Evolutionary conservation across 495 filamentous ascomycete species (phyloP).

Genomic region (Lepidopterella palustris): DNA sequence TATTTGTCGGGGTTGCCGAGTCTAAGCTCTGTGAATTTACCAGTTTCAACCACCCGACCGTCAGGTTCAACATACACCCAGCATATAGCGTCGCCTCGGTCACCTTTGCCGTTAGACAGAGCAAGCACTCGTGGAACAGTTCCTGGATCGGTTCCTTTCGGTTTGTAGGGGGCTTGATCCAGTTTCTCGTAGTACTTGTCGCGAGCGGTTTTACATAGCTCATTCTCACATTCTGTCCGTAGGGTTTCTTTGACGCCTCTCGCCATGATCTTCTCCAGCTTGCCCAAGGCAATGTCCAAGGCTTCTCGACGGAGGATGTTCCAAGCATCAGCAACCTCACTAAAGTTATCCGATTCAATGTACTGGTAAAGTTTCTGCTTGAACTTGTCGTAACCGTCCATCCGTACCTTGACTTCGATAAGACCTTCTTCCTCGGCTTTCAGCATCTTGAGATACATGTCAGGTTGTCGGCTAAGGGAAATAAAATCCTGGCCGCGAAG

Average conservation of each 20-base stretch:
- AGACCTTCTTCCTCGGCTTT: slow-evolving; percentile 91
- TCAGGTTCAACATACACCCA: slow-evolving; percentile 94
- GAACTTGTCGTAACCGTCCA: slow-evolving; percentile 70
- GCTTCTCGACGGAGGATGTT: slow-evolving; percentile 78
- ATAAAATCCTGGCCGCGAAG: slow-evolving; percentile 76
- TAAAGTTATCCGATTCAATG: slow-evolving; percentile 88
- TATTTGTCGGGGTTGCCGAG: slow-evolving; percentile 61
- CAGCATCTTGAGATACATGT: slow-evolving; percentile 90
- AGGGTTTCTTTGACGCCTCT: slow-evolving; percentile 91
- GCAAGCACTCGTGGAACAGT: slow-evolving; percentile 82
- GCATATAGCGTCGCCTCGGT: slow-evolving; percentile 70
- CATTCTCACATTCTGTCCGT: slow-evolving; percentile 83
- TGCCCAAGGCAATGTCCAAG: slow-evolving; percentile 69
- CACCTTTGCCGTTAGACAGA: slow-evolving; percentile 74
- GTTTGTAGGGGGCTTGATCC: slow-evolving; percentile 93
- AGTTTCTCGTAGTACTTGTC: slow-evolving; percentile 79
- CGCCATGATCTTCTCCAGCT: slow-evolving; percentile 75
- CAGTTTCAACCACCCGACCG: slow-evolving; percentile 78
- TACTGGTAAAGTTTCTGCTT: slow-evolving; percentile 66
- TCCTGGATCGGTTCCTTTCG: slow-evolving; percentile 84
- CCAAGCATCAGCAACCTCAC: slow-evolving; percentile 92
- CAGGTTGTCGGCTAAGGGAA: slow-evolving; percentile 74
- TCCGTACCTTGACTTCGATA: slow-evolving; percentile 69
- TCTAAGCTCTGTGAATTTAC: slow-evolving; percentile 72
- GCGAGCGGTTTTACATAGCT: slow-evolving; percentile 72